phyloP scores from a whole-genome alignment of 441 rosid genomes.

The Flueggea neowawraea region DNA sequence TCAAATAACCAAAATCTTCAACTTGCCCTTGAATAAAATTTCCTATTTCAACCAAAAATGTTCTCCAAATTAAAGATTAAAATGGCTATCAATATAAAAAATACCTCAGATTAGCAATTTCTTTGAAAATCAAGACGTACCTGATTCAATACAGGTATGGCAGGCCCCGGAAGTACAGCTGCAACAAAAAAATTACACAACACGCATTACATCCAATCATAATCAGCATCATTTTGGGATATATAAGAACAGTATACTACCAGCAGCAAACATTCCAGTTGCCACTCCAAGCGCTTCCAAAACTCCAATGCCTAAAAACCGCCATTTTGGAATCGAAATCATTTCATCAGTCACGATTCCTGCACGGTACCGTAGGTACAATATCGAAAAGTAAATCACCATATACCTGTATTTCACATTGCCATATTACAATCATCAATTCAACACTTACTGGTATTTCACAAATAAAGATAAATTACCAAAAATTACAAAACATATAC shows the following conservation, averaged over 20 bases:
- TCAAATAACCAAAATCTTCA: no score
- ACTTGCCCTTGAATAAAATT: no score
- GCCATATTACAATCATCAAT: no score
- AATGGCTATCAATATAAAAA: no score
- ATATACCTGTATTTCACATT: constrained; percentile 44
- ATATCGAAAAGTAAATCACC: constrained; percentile 60
- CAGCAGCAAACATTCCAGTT: constrained; percentile 90
- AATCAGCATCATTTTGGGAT: background rate
- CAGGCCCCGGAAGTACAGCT: constrained; percentile 96
- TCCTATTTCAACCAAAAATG: no score
- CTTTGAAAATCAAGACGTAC: constrained; percentile 15
- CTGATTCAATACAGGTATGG: constrained; percentile 82
- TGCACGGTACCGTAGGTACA: constrained; percentile 48
- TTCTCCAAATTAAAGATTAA: no score
- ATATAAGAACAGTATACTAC: constrained; percentile 21
- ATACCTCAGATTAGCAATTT: no score
- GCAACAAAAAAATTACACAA: constrained; percentile 4
- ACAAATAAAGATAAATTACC: no score
- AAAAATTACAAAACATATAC: background rate
- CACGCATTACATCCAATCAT: no score
- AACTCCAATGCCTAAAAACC: constrained; percentile 62
- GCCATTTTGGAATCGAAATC: constrained; percentile 63
- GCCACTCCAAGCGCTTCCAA: constrained; percentile 81
- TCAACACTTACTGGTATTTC: background rate
- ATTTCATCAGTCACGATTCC: constrained; percentile 76